These are phyloP conservation scores for Taiozyma sp. DNA, from an alignment of 1,139 yeast genomes.

Conservation along the genomic window DNA sequence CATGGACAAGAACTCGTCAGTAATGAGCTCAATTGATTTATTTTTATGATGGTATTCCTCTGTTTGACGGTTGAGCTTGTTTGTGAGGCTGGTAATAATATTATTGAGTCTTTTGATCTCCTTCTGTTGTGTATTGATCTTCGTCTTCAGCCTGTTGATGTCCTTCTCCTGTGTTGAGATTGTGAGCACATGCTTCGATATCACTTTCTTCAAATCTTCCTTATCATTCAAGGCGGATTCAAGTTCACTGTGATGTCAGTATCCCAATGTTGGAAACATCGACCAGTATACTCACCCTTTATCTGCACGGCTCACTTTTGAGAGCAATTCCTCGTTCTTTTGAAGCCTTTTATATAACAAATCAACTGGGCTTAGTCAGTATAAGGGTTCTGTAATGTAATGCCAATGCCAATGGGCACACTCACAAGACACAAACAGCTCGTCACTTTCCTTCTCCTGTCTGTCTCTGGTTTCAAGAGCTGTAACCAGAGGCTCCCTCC, in stretches of 20 bases:
- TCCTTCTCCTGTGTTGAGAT: constrained; percentile 8
- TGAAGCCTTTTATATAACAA: constrained; percentile 6
- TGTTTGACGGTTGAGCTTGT: constrained; percentile 32
- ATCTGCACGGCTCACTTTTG: constrained; percentile 5
- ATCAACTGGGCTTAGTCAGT: constrained; percentile 9
- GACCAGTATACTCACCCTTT: neutral
- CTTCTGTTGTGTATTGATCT: constrained; percentile 3
- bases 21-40: constrained; percentile 55
- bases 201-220: neutral
- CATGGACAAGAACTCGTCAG: constrained; percentile 64
- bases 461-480: constrained; percentile 21
- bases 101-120: constrained; percentile 20
- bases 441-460: constrained; percentile 10
- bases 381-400: neutral
- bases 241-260: constrained; percentile 27
- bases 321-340: constrained; percentile 4
- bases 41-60: constrained; percentile 49
- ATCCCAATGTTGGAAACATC: neutral
- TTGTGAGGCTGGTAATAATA: constrained; percentile 26
- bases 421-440: constrained; percentile 11
- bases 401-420: neutral
- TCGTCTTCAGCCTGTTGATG: constrained; percentile 3
- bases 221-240: constrained; percentile 26
- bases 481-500: neutral
- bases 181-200: constrained; percentile 1